These are phyloP conservation scores for Ophiostoma pallidulum DNA, from an alignment of 2,329 filamentous ascomycete genomes.

Conservation along the genomic window DNA sequence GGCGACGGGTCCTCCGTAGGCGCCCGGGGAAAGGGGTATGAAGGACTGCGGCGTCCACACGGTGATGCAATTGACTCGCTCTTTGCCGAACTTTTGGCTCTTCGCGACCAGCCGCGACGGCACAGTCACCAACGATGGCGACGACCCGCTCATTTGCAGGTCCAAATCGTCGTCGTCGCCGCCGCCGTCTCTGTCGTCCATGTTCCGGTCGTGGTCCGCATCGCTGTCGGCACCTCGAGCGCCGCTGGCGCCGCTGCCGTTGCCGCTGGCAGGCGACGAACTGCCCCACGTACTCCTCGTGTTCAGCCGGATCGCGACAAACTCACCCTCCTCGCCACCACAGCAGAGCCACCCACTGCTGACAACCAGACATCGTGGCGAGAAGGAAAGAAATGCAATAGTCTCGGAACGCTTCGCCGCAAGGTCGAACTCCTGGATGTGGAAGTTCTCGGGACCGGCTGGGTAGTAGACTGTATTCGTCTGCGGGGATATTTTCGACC, in stretches of 20 bases:
- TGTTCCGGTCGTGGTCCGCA: slow-evolving; percentile 12
- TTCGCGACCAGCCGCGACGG: slow-evolving; percentile 28
- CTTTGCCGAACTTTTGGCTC: slow-evolving; percentile 45
- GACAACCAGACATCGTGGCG: slow-evolving; percentile 78
- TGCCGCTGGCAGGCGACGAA: slow-evolving; percentile 21
- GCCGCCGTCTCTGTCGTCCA: slow-evolving; percentile 14
- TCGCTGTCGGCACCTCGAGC: slow-evolving; percentile 24
- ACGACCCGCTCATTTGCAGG: slow-evolving; percentile 1
- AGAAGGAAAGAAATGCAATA: slow-evolving; percentile 61
- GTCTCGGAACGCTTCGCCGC: slow-evolving; percentile 61
- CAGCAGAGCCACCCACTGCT: slow-evolving; percentile 83
- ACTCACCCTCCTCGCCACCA: slow-evolving; percentile 81
- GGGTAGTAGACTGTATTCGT: slow-evolving; percentile 78
- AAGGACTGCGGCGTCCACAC: slow-evolving; percentile 47
- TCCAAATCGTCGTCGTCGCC: slow-evolving; percentile 14
- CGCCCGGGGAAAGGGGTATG: slow-evolving; percentile 22
- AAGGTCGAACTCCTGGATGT: slow-evolving; percentile 60
- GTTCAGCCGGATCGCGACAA: slow-evolving; percentile 63
- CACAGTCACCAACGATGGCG: slow-evolving; percentile 6
- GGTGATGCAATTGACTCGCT: slow-evolving; percentile 58
- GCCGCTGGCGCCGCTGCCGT: slow-evolving; percentile 12
- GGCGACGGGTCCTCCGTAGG: slow-evolving; percentile 49
- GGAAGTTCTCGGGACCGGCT: slow-evolving; percentile 55
- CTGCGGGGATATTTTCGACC: too few species aligned
- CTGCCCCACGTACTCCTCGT: slow-evolving; percentile 16